phyloP scores from a whole-genome alignment of 805 yeast species.

The Candida wancherniae region DNA sequence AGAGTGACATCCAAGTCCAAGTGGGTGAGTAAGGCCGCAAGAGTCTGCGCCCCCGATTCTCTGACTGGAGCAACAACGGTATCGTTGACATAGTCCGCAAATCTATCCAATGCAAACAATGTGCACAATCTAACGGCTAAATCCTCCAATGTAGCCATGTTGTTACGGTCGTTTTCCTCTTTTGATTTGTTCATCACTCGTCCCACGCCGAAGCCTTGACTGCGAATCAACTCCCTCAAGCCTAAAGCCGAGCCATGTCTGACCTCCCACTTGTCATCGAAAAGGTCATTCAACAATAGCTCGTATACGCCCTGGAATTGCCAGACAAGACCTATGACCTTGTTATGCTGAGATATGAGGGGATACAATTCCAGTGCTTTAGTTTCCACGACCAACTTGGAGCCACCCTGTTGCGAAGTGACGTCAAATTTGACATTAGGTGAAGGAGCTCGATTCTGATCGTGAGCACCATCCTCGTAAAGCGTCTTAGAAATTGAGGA shows the following conservation, averaged over 20 bases:
- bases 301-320: slow-evolving; percentile 93
- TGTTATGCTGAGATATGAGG: slow-evolving; percentile 63
- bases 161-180: slow-evolving; percentile 61
- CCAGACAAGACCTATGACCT: slow-evolving; percentile 78
- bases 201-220: slow-evolving; percentile 84
- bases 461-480: slow-evolving; percentile 38
- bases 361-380: slow-evolving; percentile 61
- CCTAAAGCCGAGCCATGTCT: slow-evolving; percentile 97
- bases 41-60: slow-evolving; percentile 92
- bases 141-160: slow-evolving; percentile 75
- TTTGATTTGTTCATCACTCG: slow-evolving; percentile 60
- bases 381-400: slow-evolving; percentile 80
- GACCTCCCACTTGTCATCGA: slow-evolving; percentile 86
- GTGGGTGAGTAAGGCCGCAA: slow-evolving; percentile 84
- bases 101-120: slow-evolving; percentile 85
- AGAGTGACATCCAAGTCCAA: slow-evolving; percentile 55
- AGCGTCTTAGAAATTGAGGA: slow-evolving; percentile 59
- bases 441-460: slow-evolving; percentile 8
- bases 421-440: slow-evolving; percentile 47
- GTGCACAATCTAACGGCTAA: slow-evolving; percentile 80
- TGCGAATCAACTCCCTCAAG: slow-evolving; percentile 74
- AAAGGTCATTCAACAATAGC: slow-evolving; percentile 68
- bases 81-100: slow-evolving; percentile 95
- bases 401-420: slow-evolving; percentile 75
- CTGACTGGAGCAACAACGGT: slow-evolving; percentile 98